Evolutionary conservation across 352 stramenopile genomes (phyloP).

Genomic region (Phytophthora pistaciae): DNA sequence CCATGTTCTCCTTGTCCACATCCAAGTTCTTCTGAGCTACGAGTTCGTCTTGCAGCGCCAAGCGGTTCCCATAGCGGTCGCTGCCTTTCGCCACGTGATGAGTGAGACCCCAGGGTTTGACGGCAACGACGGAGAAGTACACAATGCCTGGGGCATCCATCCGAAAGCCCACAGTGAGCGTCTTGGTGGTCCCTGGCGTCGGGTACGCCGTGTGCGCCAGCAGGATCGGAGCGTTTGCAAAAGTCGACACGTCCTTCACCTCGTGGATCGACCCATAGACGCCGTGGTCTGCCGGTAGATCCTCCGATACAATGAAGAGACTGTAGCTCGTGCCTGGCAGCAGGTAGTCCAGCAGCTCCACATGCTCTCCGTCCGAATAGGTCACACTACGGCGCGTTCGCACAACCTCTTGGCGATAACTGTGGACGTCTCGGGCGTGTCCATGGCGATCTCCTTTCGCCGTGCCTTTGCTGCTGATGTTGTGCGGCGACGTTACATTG

Average conservation of each 20-base stretch:
- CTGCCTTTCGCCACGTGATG: slow-evolving; percentile 53
- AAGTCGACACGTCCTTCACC: slow-evolving; percentile 64
- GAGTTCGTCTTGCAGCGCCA: slow-evolving; percentile 67
- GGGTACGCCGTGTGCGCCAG: slow-evolving; percentile 71
- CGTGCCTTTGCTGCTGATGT: slow-evolving; percentile 69
- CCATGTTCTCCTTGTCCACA: slow-evolving; percentile 40
- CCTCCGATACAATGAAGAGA: slow-evolving; percentile 70
- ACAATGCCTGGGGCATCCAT: slow-evolving; percentile 64
- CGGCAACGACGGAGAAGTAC: slow-evolving; percentile 66
- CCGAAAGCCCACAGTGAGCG: slow-evolving; percentile 71
- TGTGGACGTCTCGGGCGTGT: slow-evolving; percentile 45
- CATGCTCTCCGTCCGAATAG: slow-evolving; percentile 35
- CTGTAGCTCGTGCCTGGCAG: slow-evolving; percentile 68
- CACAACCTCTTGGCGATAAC: slow-evolving; percentile 74
- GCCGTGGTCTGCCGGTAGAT: slow-evolving; percentile 48
- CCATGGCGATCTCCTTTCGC: slow-evolving; percentile 22
- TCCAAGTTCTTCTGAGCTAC: slow-evolving; percentile 49
- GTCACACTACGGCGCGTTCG: slow-evolving; percentile 51
- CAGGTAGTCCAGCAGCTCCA: slow-evolving; percentile 75
- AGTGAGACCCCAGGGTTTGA: slow-evolving; percentile 44
- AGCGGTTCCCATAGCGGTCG: slow-evolving; percentile 67
- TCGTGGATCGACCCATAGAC: slow-evolving; percentile 64
- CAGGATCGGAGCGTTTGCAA: slow-evolving; percentile 69
- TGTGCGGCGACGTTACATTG: slow-evolving; percentile 78
- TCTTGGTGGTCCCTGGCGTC: slow-evolving; percentile 56